These are phyloP conservation scores for Elsinoe necatrix DNA, from an alignment of 2,329 filamentous ascomycete species.

Conservation along the genomic window DNA sequence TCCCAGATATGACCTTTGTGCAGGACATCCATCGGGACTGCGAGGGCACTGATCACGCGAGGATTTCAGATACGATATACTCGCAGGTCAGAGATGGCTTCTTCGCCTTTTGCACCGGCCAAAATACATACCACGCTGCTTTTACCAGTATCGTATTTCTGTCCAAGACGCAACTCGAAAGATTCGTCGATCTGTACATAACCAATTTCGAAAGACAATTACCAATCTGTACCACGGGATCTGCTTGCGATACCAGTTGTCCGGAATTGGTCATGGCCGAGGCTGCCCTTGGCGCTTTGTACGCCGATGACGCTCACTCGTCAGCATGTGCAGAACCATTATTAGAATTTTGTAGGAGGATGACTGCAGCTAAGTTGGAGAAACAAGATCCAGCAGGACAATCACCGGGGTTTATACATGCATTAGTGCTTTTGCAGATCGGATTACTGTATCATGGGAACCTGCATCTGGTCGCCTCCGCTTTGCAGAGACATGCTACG, in stretches of 20 bases:
- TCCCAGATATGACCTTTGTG: too few relatives aligned
- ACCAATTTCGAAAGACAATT: background rate
- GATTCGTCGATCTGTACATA: background rate
- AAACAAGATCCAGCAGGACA: background rate
- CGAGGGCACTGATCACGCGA: too few relatives aligned
- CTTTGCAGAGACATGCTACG: background rate
- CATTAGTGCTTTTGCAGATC: background rate
- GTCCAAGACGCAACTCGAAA: background rate
- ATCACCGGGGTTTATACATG: background rate
- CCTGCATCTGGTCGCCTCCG: background rate
- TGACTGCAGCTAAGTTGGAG: background rate
- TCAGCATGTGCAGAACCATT: background rate
- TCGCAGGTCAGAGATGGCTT: too few relatives aligned
- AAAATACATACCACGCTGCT: too few relatives aligned
- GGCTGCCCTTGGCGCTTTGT: background rate
- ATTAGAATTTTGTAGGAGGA: background rate
- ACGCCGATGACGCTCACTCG: background rate
- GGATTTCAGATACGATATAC: too few relatives aligned
- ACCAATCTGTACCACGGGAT: background rate
- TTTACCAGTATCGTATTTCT: too few relatives aligned
- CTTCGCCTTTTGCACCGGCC: too few relatives aligned
- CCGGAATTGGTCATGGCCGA: background rate
- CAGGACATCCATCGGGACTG: too few relatives aligned
- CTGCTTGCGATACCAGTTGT: background rate
- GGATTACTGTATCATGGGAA: background rate